Percentiles rank a stretch among this genome's conserved stretches.
Conservation (phyloP, 2,329 filamentous ascomycete genomes). For the Aspergillus calidoustus region DNA sequence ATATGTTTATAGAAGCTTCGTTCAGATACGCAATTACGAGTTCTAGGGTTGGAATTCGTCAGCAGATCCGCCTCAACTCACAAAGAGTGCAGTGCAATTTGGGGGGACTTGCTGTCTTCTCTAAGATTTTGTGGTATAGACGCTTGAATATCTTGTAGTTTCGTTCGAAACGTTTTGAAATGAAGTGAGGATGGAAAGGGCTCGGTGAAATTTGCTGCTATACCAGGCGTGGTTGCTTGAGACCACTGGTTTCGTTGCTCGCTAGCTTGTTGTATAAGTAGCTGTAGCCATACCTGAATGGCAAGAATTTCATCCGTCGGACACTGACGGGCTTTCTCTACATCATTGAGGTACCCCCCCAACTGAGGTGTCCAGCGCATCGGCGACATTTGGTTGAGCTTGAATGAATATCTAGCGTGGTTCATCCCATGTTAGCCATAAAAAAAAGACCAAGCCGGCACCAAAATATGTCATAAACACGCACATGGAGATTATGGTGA, state of each 20-base stretch:
- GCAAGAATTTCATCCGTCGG: neutral
- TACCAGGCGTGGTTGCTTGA: neutral
- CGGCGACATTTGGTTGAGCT: neutral
- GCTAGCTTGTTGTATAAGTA: neutral
- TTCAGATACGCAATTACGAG: neutral
- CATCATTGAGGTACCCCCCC: neutral
- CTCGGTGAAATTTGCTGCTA: neutral
- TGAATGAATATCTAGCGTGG: neutral
- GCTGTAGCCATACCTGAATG: constrained; percentile 6
- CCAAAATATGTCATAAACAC: neutral
- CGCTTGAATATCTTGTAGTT: neutral
- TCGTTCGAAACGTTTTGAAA: neutral
- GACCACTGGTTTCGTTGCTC: constrained; percentile 1
- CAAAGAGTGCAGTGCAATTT: neutral
- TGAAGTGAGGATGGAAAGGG: neutral
- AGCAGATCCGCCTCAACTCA: neutral
- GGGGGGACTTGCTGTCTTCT: neutral
- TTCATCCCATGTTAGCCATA: neutral
- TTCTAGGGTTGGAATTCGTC: neutral
- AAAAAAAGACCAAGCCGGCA: neutral
- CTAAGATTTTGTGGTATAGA: constrained; percentile 1
- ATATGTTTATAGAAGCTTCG: constrained; percentile 1
- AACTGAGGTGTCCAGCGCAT: constrained; percentile 6
- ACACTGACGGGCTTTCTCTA: neutral
- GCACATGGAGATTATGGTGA: neutral